Percentiles rank a stretch among this genome's conserved stretches.
phyloP scores from a whole-genome alignment of 768 basidiomycete genomes.

The Pisolithus marmoratus region DNA sequence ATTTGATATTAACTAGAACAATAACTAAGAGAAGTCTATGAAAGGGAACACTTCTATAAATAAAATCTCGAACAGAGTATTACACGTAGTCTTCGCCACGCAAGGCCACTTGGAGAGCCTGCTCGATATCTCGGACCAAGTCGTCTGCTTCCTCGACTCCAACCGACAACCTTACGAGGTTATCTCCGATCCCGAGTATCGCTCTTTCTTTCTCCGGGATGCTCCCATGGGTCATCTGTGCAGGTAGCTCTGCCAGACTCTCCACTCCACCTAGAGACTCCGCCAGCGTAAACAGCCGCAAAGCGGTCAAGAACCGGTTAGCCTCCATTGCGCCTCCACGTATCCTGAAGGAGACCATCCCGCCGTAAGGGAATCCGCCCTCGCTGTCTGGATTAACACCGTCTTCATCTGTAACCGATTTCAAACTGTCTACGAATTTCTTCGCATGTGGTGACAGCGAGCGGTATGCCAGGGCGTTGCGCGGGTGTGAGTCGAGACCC shows the following conservation, averaged over 20 bases:
- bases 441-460: constrained; percentile 66
- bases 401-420: constrained; percentile 20
- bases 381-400: constrained; percentile 18
- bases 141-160: constrained; percentile 89
- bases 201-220: constrained; percentile 65
- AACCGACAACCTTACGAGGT: constrained; percentile 74
- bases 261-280: constrained; percentile 93
- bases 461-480: constrained; percentile 56
- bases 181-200: constrained; percentile 69
- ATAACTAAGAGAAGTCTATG: neutral
- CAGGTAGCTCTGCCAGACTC: constrained; percentile 82
- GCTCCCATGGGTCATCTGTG: constrained; percentile 83
- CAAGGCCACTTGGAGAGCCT: constrained; percentile 20
- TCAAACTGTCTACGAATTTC: constrained; percentile 48
- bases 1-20: too few species aligned
- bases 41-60: neutral
- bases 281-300: constrained; percentile 72
- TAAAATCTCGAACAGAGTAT: too few species aligned
- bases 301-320: constrained; percentile 59
- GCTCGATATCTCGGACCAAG: constrained; percentile 40
- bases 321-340: constrained; percentile 48
- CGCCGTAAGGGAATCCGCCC: constrained; percentile 79
- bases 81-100: neutral
- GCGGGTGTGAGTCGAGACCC: constrained; percentile 63
- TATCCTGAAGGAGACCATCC: constrained; percentile 78